phyloP scores from a whole-genome alignment of 192 early-diverging fungal species.

The Coemansia sp. region DNA sequence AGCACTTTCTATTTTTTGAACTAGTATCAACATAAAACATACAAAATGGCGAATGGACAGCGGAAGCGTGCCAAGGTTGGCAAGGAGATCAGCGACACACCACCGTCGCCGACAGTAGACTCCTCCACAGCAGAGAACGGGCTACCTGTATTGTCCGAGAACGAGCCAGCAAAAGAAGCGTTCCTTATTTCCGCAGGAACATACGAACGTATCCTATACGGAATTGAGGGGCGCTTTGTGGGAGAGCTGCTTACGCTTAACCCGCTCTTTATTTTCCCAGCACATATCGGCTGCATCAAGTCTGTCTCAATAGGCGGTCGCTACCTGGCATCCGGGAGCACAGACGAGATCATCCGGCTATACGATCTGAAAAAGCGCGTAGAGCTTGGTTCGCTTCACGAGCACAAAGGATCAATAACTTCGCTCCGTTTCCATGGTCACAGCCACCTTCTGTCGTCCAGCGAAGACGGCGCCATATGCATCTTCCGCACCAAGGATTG shows the following conservation, averaged over 20 bases:
- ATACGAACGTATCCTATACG: constrained; percentile 97
- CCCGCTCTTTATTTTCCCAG: constrained; percentile 91
- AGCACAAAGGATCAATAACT: constrained; percentile 92
- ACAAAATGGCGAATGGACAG: constrained; percentile 10
- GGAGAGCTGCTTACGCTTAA: constrained; percentile 33
- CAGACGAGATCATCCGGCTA: constrained; percentile 93
- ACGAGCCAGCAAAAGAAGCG: constrained; percentile 24
- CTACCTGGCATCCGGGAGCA: constrained; percentile 90
- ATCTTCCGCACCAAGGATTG: constrained; percentile 95
- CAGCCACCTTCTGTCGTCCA: constrained; percentile 83
- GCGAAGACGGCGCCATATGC: constrained; percentile 85
- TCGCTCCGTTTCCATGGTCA: constrained; percentile 77
- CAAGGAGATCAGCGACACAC: background rate
- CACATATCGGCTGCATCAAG: constrained; percentile 94
- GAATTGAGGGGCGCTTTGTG: constrained; percentile 64
- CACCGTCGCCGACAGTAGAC: background rate
- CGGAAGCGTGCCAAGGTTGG: constrained; percentile 18
- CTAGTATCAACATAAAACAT: background rate
- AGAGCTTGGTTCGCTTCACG: constrained; percentile 87
- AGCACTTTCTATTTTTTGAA: background rate
- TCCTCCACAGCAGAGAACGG: constrained; percentile 9
- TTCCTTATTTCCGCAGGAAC: constrained; percentile 67
- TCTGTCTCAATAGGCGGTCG: constrained; percentile 72
- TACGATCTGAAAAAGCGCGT: constrained; percentile 85
- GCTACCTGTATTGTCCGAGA: constrained; percentile 13